Base-by-base conservation (phyloP, 768 basidiomycete genomes). In the Tylopilus subfusipes region DNA sequence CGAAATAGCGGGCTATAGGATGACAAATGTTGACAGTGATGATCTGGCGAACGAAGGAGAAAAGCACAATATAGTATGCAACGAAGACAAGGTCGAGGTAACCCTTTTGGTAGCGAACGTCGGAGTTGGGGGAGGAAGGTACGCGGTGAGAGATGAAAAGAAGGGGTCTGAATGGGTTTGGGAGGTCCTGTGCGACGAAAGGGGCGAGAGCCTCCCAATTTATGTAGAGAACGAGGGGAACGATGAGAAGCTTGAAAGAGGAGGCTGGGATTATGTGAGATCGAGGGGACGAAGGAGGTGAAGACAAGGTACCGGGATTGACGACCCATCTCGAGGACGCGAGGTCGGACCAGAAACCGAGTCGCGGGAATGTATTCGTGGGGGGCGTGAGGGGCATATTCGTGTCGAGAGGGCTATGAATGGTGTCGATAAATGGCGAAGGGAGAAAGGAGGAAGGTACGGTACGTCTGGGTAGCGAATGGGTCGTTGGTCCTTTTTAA, bases 21-120 rank as follows among this genome's bases (percentile, higher is more conserved):
- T 75, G 74, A 42, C 84, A 82, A 12, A 92, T 33, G 52, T 80
- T 81, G 63, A 88, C 59, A 18, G 86, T 82, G 68, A 93, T 66
- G 42, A 76, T 64, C 71, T 98, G 93, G 29, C 96, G 85, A 40
- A 94, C 60, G 67, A 93, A 89, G 2, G 93, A 95, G 75, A 88
- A 98, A 63, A 96, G 84, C 47, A 98, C 74, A 70, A 98, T 76
- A 65, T 95, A 77, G 71, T 91, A 95, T 3, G 78, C 78, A 43
- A 98, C 62, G 73, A 99, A 99, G 16, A 79, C 64, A 10, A 93
- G 57, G 66, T 98, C 96, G 55, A 81, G 71, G 60, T 78, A 88
- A 16, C 81, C 81, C 72, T 93, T 98, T 36, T 74, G 74, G 63
- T 90, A 92, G 30, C 80, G 80, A 0, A 81, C 79, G 58, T 85